Conservation (phyloP, 2,329 filamentous ascomycete genomes). For the Thielaviopsis cerberus region DNA sequence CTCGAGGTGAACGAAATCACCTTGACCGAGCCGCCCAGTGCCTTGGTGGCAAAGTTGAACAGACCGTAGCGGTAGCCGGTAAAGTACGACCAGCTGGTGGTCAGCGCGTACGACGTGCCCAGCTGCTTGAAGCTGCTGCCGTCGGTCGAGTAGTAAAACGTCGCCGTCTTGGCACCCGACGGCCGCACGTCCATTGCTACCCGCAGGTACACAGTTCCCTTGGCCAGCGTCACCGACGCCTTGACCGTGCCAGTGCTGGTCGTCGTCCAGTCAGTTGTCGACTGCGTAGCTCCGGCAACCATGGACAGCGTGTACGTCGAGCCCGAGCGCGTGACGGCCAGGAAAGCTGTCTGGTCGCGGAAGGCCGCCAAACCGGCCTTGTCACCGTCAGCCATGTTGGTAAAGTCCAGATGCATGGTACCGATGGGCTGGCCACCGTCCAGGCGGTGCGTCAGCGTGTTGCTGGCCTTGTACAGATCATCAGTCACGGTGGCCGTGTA, state of each 20-base stretch:
- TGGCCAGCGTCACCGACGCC: slow-evolving; percentile 13
- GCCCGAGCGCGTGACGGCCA: slow-evolving; percentile 27
- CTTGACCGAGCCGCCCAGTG: slow-evolving; percentile 16
- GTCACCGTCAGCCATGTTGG: slow-evolving; percentile 31
- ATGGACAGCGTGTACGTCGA: slow-evolving; percentile 18
- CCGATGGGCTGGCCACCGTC: slow-evolving; percentile 26
- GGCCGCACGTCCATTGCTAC: slow-evolving; percentile 16
- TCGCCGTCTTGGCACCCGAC: slow-evolving; percentile 13
- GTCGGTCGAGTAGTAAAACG: slow-evolving; percentile 15
- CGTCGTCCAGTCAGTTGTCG: slow-evolving; percentile 15
- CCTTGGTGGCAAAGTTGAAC: slow-evolving; percentile 28
- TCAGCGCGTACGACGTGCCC: slow-evolving; percentile 21
- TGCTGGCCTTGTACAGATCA: slow-evolving; percentile 29
- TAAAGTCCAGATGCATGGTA: slow-evolving; percentile 31
- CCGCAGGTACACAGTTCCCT: slow-evolving; percentile 14
- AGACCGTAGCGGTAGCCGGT: slow-evolving; percentile 29
- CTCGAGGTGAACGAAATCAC: slow-evolving; percentile 16
- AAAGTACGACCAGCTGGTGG: slow-evolving; percentile 27
- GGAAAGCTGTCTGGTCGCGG: slow-evolving; percentile 33
- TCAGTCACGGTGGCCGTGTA: slow-evolving; percentile 31
- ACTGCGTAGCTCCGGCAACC: slow-evolving; percentile 22
- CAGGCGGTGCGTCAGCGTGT: slow-evolving; percentile 30
- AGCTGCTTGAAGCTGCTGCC: slow-evolving; percentile 15
- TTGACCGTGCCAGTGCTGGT: slow-evolving; percentile 13
- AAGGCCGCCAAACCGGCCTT: slow-evolving; percentile 32